Evolutionary conservation across 345 rosid genomes (phyloP), one percentile per base, ranked within the genome.

Genomic region (Passiflora organensis): DNA sequence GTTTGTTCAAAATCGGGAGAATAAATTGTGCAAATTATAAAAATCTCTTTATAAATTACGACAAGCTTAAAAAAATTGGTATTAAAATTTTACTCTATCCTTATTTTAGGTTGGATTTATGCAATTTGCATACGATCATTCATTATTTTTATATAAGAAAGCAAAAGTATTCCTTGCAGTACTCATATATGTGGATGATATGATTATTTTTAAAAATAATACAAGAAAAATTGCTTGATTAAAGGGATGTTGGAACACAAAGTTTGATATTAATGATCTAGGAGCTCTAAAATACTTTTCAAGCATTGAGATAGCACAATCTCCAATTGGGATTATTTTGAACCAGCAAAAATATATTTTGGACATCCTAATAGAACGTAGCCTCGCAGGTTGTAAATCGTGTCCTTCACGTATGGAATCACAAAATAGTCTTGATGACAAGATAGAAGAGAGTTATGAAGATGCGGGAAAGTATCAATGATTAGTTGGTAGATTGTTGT

Each of bases 241-340:
- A 1, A 28, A 32, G 10, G 0, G 5, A 1, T 32, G 9, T 16
- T 32, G 28, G 14, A 41, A 51, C 32, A 19, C 12, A 0, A 28
- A 51, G n/a, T 51, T 51, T 32, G 39, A 28, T n/a, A 51, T 51
- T 13, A 51, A 28, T 12, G 55, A 51, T 51, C 14, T 51, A 1
- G 55, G 55, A 12, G 16, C 10, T 4, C 39, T 51, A 13, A 28
- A 51, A 6, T 17, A 51, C 6, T 51, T 51, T 10, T 15, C 32
- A 6, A 21, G 22, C 6, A 28, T 51, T 32, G 23, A 51, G 13
- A 41, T 25, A 13, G 39, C 55, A n/a, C 21, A 6, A 8, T 51
- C 32, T 2, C 32, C 32, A 9, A 5, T 32, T 19, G 51, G 51
- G 10, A 48, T 48, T 48, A 10, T 48, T 6, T 32, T 32, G 0